Base-by-base conservation (phyloP, 305 asterid genomes). In the Caryopteris hybrid region DNA sequence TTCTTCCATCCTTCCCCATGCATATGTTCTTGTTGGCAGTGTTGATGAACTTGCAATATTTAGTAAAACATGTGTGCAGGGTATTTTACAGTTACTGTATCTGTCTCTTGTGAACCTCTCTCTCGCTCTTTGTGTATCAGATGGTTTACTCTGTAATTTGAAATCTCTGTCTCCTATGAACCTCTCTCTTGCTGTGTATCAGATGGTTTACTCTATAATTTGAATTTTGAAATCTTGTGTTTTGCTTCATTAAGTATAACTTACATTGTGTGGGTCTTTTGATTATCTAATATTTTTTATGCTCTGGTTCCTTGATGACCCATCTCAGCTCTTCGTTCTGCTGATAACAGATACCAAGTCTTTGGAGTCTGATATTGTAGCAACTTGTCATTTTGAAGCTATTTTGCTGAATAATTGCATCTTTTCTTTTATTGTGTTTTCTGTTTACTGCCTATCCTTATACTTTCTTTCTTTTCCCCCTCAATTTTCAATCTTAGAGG, bases 401-500 rank as follows among this genome's bases (percentile, higher is more conserved):
- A 56, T 58, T 69, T 17, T 55, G 56, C 47, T 9, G 34, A 27
- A 46, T 25, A 41, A 2, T 31, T 14, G 20, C 56, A 55, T 42
- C 38, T 9, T 69, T 8, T 48, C 21, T 36, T 18, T 34, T 64
- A 17, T n/a, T 58, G 42, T 31, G 41, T 68, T 69, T 67, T 68
- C 58, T 52, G 75, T 52, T 61, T 42, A 16, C 36, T 52, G 48
- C 77, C 65, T 54, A 39, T 21, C 34, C 47, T 48, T 46, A 62
- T 51, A 16, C 61, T 70, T 46, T n/a, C 23, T 36, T 42, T 66
- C 39, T 69, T 14, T 48, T 52, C 34, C 23, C 63, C 50, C 29
- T 52, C 50, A 41, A 60, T 69, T 68, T 47, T 61, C 65, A 48
- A 56, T 77, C 69, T 25, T 65, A 92, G 98, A 88, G 98, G 80